Base-by-base conservation (phyloP, 345 rosid species). In the Brassica cretica region DNA sequence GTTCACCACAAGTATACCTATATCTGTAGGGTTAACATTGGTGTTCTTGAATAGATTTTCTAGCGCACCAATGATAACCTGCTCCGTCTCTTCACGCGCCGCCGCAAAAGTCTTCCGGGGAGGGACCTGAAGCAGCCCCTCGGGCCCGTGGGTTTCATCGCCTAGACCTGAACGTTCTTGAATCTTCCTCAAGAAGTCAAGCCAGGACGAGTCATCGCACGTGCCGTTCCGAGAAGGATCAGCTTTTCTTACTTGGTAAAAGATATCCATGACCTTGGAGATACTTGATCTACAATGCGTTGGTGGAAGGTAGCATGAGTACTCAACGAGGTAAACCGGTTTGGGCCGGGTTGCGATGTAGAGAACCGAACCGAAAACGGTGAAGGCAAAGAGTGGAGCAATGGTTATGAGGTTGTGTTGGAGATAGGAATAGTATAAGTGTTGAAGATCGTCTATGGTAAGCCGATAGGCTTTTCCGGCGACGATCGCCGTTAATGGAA, bases 131-230 rank as follows among this genome's bases (percentile, higher is more conserved):
- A 75, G 80, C 80, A 90, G 86, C 12, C 93, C 91, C 66, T 82
- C 84, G 7, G 95, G 89, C 10, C 79, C 86, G 53, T 87, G 82
- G 3, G 95, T 90, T 68, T 88, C 95, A 30, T 90, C 90, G 2
- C 95, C 95, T 7, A 90, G 89, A 5, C 95, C 95, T 0, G 93
- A 88, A 24, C 95, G 88, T 35, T 87, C 93, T 76, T 87, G 73
- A 76, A 90, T 82, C 85, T 85, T 90, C 64, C 87, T 81, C 84
- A 87, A 84, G 83, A 90, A 90, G 56, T 87, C 93, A 69, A 90
- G 86, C 29, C 75, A 76, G 1, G 80, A 76, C 8, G 80, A 53
- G 37, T 70, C 75, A 33, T 68, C 63, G 27, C 64, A 46, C 25
- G 63, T 3, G 86, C 82, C 75, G 33, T 35, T 71, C 0, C 71